A percentile compares a stretch with the other conserved stretches of the same genome.
phyloP scores from a whole-genome alignment of 2,329 filamentous ascomycete genomes.

The Chalara sp. region DNA sequence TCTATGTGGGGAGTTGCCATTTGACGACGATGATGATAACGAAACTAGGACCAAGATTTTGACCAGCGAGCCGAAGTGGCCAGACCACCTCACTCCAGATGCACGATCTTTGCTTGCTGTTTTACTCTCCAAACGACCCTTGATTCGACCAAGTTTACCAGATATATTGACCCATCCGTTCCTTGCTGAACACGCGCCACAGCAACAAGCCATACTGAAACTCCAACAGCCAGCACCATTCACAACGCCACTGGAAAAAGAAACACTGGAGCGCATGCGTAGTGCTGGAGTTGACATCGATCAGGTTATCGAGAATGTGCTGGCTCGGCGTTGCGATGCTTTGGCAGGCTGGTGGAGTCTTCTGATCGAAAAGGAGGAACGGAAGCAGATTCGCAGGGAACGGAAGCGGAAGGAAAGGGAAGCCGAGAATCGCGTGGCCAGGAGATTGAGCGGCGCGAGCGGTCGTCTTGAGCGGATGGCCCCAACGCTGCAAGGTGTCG shows the following conservation, averaged over 20 bases:
- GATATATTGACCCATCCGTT: conserved; percentile 88
- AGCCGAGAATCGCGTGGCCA: conserved; percentile 68
- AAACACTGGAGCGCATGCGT: conserved; percentile 86
- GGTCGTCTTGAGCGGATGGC: conserved; percentile 78
- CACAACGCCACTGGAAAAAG: conserved; percentile 79
- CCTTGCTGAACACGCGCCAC: conserved; percentile 75
- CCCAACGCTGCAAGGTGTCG: conserved; percentile 68
- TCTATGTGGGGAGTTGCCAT: conserved; percentile 80
- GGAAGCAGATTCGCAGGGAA: conserved; percentile 75
- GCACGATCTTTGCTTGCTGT: conserved; percentile 70
- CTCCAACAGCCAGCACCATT: conserved; percentile 76
- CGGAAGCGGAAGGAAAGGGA: conserved; percentile 81
- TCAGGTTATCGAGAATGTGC: conserved; percentile 86
- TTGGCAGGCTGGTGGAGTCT: conserved; percentile 95
- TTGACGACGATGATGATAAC: conserved; percentile 91
- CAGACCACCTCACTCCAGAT: conserved; percentile 70
- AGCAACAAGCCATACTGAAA: conserved; percentile 85
- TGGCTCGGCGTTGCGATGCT: conserved; percentile 82
- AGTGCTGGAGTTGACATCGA: conserved; percentile 92
- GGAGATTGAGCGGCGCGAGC: conserved; percentile 82
- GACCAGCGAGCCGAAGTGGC: conserved; percentile 77
- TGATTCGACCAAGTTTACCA: conserved; percentile 72
- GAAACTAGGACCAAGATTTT: conserved; percentile 81
- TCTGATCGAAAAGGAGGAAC: conserved; percentile 86
- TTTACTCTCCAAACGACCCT: conserved; percentile 84